phyloP scores from a whole-genome alignment of 2,329 filamentous ascomycete species.

The Lasiodiplodia sp. region DNA sequence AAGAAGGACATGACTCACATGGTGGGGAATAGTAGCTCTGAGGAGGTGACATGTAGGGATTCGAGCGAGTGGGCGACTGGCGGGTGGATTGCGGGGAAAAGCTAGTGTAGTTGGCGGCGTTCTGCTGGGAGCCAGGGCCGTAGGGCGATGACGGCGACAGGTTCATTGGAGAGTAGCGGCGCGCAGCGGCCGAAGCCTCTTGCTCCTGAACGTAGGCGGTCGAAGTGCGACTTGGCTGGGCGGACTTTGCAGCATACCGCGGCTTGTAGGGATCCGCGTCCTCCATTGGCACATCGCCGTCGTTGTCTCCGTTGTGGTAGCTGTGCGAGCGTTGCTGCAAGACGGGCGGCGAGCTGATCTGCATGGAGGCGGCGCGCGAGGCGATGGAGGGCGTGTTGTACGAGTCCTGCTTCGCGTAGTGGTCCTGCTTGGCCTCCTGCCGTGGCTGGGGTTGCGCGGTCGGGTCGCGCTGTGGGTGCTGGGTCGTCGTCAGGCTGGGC shows the following conservation, averaged over 20 bases:
- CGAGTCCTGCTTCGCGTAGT: conserved; percentile 42
- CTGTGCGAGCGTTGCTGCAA: conserved; percentile 42
- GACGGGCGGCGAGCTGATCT: conserved; percentile 45
- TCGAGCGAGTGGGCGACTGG: conserved; percentile 79
- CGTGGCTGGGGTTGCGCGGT: conserved; percentile 39
- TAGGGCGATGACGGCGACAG: conserved; percentile 84
- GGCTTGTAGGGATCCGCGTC: conserved; percentile 86
- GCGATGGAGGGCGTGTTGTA: conserved; percentile 44
- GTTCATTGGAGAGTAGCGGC: conserved; percentile 97
- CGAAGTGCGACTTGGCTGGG: conserved; percentile 77
- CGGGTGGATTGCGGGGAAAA: conserved; percentile 63
- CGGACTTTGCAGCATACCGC: conserved; percentile 79
- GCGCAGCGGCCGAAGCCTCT: conserved; percentile 76
- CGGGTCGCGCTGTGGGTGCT: conserved; percentile 42
- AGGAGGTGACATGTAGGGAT: conserved; percentile 64
- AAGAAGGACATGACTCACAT: conserved; percentile 48
- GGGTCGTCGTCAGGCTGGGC: conserved; percentile 42
- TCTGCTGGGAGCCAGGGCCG: conserved; percentile 65
- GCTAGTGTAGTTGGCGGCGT: conserved; percentile 48
- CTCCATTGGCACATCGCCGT: conserved; percentile 72
- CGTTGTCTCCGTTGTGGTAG: conserved; percentile 48
- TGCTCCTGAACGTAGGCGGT: conserved; percentile 77
- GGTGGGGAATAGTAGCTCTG: conserved; percentile 67
- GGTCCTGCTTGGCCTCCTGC: conserved; percentile 15
- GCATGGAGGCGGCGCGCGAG: conserved; percentile 47